Evolutionary conservation across 1,139 yeast genomes (phyloP).

Genomic region (Candida sojae): DNA sequence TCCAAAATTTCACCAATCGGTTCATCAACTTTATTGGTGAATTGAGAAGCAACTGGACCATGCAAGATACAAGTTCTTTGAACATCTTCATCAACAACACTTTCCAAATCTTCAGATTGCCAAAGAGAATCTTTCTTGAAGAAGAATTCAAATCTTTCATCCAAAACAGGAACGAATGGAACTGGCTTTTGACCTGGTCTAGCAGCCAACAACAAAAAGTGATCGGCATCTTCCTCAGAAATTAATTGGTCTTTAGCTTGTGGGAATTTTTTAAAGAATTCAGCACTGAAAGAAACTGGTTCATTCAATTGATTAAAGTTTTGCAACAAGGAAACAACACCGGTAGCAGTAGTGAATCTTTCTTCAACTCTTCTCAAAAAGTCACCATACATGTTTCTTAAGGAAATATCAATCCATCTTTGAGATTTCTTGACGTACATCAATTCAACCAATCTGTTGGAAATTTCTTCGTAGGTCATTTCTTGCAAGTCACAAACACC

Average conservation of each 20-base stretch:
- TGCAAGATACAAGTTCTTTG: constrained; percentile 97
- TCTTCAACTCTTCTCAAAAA: constrained; percentile 94
- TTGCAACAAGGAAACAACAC: constrained; percentile 69
- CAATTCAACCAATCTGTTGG: constrained; percentile 83
- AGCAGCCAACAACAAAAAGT: constrained; percentile 80
- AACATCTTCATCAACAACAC: constrained; percentile 94
- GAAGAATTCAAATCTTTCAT: constrained; percentile 91
- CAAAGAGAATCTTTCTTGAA: constrained; percentile 98
- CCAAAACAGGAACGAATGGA: constrained; percentile 94
- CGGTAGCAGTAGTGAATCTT: constrained; percentile 70
- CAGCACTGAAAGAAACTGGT: constrained; percentile 63
- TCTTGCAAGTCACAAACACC: constrained; percentile 93
- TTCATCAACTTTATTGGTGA: constrained; percentile 81
- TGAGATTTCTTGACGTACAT: constrained; percentile 78
- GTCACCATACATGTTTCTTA: constrained; percentile 86
- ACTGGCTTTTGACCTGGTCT: constrained; percentile 94
- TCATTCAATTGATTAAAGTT: constrained; percentile 64
- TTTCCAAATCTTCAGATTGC: constrained; percentile 97
- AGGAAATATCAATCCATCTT: constrained; percentile 86
- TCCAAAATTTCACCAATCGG: constrained; percentile 92
- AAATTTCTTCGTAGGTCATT: constrained; percentile 94
- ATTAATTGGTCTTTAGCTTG: constrained; percentile 78
- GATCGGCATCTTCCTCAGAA: constrained; percentile 94
- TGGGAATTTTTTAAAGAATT: constrained; percentile 68
- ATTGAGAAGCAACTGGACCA: constrained; percentile 98